Evolutionary conservation across 139 green algal species (phyloP), one percentile per base, ranked within the genome.

Genomic region (Picochlorum sp.): DNA sequence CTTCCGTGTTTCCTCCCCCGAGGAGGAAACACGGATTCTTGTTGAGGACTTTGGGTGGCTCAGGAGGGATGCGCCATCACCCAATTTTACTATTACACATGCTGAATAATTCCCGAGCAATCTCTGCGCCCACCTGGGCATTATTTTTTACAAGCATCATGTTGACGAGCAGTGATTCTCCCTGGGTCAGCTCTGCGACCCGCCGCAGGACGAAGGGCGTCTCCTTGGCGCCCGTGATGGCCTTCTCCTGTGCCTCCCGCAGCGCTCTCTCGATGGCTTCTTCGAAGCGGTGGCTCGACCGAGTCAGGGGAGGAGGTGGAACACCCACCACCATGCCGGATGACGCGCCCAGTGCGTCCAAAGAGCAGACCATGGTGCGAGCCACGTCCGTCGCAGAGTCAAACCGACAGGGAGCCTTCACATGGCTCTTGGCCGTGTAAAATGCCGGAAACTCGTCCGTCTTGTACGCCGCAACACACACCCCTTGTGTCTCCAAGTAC

Each of bases 141-240:
- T 98, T 97, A 85, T 98, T 92, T 72, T 95, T 92, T 3, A 97
- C 77, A 18, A 98, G 79, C 18, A 68, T 69, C 10, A 98, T 91
- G 75, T 98, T 98, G n/a, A 91, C 74, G 2, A 68, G 73, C n/a
- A 98, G 77, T 3, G 81, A 93, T 88, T 90, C 18, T 74, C 71
- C 71, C 10, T 49, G 78, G 0, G 92, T 96, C 7, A 95, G 79
- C 38, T 83, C 71, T 6, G 74, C 76, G 24, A 98, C 85, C 6
- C 84, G 73, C 49, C 91, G 74, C 69, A 98, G 74, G 38, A 98
- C 58, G 68, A 94, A 98, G 4, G 92, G 92, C 3, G 92, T 98
- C n/a, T 95, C 70, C 37, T 81, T 75, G 26, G 67, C 79, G 26
- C 93, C 93, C 10, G n/a, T 54, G 0, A 96, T 61, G 4, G 76